A percentile compares a stretch with the other conserved stretches of the same genome.
These are phyloP conservation scores for Petunia axillaris DNA, from an alignment of 257 asterid genomes.

Conservation along the genomic window DNA sequence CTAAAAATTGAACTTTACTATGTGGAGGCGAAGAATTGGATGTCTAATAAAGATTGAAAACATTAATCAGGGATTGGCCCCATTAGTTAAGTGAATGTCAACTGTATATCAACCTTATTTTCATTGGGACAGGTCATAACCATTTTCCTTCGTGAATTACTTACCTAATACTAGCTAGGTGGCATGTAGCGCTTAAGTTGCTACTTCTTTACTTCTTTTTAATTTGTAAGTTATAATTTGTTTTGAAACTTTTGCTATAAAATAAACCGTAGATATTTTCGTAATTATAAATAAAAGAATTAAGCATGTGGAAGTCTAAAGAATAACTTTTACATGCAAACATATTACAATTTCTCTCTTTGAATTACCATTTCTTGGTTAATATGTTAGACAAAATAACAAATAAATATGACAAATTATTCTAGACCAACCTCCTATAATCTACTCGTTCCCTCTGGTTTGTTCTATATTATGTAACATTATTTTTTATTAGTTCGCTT, in stretches of 20 bases:
- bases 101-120: neutral
- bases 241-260: no score
- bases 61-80: neutral
- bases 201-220: no score
- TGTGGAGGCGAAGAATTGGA: neutral
- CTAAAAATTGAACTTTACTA: neutral
- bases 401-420: no score
- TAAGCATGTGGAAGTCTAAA: neutral
- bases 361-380: neutral
- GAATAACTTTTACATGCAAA: neutral
- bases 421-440: no score
- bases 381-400: neutral
- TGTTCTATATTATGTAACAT: no score
- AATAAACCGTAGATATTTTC: no score
- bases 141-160: conserved; percentile 3
- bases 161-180: conserved; percentile 2
- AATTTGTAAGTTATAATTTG: no score
- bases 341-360: neutral
- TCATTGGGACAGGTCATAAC: neutral
- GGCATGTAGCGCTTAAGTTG: neutral
- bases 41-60: neutral
- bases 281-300: no score
- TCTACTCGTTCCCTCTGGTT: no score
- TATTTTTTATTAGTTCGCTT: no score
- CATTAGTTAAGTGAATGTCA: neutral